Evolutionary conservation across 129 eudicot species (phyloP).

Genomic region (Flaveria brownii): DNA sequence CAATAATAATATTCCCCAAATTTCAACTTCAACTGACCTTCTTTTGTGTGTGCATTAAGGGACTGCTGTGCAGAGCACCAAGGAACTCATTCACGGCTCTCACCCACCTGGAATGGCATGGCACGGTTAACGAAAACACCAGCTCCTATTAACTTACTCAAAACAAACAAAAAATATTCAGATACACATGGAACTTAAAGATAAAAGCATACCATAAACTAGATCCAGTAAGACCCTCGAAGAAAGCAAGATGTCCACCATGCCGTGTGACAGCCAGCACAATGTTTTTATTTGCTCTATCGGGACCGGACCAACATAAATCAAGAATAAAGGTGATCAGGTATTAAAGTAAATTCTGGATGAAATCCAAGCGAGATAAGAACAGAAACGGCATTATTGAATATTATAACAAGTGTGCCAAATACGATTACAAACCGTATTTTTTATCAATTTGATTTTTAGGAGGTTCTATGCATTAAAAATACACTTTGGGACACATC

Average conservation of each 20-base stretch:
- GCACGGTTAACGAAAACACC: background rate
- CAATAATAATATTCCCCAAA: background rate
- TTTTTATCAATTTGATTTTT: background rate
- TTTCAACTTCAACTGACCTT: slow-evolving; percentile 37
- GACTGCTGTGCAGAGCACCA: slow-evolving; percentile 61
- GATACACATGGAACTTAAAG: background rate
- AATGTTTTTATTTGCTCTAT: slow-evolving; percentile 77
- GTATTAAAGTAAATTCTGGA: background rate
- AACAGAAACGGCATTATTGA: background rate
- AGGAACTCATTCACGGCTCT: slow-evolving; percentile 84
- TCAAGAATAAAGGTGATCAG: background rate
- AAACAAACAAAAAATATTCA: background rate
- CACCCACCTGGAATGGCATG: slow-evolving; percentile 77
- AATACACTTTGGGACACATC: background rate
- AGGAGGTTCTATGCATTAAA: background rate
- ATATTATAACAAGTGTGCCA: background rate
- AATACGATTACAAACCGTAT: background rate
- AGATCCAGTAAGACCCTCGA: slow-evolving; percentile 83
- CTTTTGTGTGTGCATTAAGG: slow-evolving; percentile 68
- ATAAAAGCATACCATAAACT: slow-evolving; percentile 56
- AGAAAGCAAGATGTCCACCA: slow-evolving; percentile 96
- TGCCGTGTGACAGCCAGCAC: slow-evolving; percentile 80
- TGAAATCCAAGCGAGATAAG: background rate
- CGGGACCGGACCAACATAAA: slow-evolving; percentile 3
- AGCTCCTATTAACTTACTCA: slow-evolving; percentile 9